Base-by-base conservation (phyloP, 2,329 filamentous ascomycete species). In the Pseudocercospora fuligena region DNA sequence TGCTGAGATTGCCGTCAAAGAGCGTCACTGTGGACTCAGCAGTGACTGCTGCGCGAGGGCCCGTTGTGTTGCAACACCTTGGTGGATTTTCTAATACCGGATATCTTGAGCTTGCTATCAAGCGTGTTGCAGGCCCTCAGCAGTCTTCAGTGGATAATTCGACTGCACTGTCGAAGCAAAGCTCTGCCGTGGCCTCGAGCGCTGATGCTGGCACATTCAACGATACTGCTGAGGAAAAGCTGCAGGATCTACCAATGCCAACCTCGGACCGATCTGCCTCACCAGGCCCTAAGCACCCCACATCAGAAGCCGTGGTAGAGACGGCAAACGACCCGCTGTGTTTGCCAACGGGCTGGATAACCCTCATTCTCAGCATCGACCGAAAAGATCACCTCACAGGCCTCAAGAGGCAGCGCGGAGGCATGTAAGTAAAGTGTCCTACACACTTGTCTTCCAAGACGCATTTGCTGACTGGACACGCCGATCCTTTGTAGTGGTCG, bases 391-490 rank as follows among this genome's bases (percentile, higher is more conserved):
- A 97, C 78, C 85, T 97, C 2, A 80, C 82, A 53, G 88, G 89
- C 29, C 81, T 97, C 65, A 94, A 90, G 77, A 91, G 92, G 78
- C 94, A 92, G 8, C 84, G 90, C 25, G 92, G 92, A 31, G 93
- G 93, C 3, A 91, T 97, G 40, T 43, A 43, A n/a, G 40, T 43
- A 43, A 2, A 43, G 16, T n/a, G 8, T 43, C 1, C 5, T 5
- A 43, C 40, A 43, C 40, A 43, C 40, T 43, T 43, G n/a, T 43
- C 7, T 2, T 16, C 40, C 40, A 19, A 16, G 16, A 5, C 16
- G 36, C 16, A 43, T 43, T 7, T 19, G 40, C 40, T 43, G 12
- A 43, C 7, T 2, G 40, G 5, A 43, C 16, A n/a, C 19, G 14
- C 36, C 2, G 36, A 5, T 40, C 2, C 36, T 7, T n/a, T 40